A percentile compares a stretch with the other conserved stretches of the same genome.
Evolutionary conservation across 2,329 filamentous ascomycete species (phyloP).

Genomic region (Fusarium liriodendri): DNA sequence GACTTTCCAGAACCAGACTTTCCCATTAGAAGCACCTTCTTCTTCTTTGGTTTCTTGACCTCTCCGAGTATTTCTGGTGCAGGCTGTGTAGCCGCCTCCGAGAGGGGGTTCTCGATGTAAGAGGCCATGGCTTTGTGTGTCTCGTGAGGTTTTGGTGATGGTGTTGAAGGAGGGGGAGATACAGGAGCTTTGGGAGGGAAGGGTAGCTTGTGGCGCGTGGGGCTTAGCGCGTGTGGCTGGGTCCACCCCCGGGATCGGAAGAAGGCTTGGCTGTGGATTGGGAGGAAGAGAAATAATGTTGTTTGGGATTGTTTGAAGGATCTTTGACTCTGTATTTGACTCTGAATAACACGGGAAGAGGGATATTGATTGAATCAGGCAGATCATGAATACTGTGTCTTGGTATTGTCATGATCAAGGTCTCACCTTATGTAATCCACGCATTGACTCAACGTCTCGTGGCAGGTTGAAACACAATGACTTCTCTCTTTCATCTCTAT

Average conservation of each 20-base stretch:
- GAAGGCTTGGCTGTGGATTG: neutral
- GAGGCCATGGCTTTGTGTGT: slow-evolving; percentile 44
- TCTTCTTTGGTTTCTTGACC: slow-evolving; percentile 80
- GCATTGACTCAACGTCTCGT: neutral
- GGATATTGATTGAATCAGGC: neutral
- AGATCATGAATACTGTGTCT: neutral
- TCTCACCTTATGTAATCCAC: neutral
- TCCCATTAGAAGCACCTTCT: slow-evolving; percentile 90
- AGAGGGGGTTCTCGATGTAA: slow-evolving; percentile 47
- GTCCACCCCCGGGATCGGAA: neutral
- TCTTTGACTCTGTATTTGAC: neutral
- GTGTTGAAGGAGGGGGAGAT: neutral
- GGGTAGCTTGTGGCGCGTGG: slow-evolving; percentile 1
- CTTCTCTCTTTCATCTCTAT: neutral
- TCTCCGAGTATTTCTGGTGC: slow-evolving; percentile 57
- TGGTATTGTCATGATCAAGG: neutral
- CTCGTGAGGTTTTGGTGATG: neutral
- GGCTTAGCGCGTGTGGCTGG: neutral
- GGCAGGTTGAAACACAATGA: neutral
- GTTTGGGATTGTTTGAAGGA: neutral
- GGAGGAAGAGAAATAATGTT: neutral
- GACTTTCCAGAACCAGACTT: slow-evolving; percentile 98
- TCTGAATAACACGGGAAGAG: neutral
- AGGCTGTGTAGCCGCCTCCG: slow-evolving; percentile 39
- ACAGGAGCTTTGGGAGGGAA: neutral